These are phyloP conservation scores for Starmerella apis DNA, from an alignment of 805 yeast species.

Conservation along the genomic window DNA sequence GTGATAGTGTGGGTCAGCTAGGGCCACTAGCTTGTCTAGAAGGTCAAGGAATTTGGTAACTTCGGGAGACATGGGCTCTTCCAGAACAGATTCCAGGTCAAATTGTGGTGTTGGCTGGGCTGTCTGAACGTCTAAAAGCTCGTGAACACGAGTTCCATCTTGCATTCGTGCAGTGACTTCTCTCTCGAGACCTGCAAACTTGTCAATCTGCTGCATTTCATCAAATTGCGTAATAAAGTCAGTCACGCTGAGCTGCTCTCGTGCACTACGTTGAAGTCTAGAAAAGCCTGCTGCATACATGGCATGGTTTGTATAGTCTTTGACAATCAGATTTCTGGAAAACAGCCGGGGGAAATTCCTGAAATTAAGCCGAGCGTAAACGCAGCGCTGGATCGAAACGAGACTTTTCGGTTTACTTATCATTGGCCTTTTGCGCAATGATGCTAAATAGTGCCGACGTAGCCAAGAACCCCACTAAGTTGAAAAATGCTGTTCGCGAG, in stretches of 20 bases:
- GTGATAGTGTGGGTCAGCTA: not conserved
- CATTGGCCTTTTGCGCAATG: constrained; percentile 49
- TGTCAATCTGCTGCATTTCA: constrained; percentile 15
- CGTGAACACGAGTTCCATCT: constrained; percentile 15
- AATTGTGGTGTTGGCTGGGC: not conserved
- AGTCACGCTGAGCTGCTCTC: constrained; percentile 11
- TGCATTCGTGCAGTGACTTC: constrained; percentile 4
- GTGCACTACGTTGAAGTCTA: not conserved
- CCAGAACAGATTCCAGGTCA: not conserved
- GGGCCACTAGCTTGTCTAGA: constrained; percentile 19
- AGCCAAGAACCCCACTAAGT: constrained; percentile 68
- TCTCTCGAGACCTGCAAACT: not conserved
- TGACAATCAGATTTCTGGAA: not conserved
- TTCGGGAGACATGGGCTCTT: constrained; percentile 1
- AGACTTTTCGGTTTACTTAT: constrained; percentile 12
- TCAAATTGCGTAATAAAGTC: constrained; percentile 20
- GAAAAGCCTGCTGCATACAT: not conserved
- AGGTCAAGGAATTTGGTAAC: constrained; percentile 15
- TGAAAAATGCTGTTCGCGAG: constrained; percentile 55
- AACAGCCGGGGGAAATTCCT: too few species aligned
- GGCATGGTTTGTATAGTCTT: not conserved
- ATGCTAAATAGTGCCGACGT: constrained; percentile 72
- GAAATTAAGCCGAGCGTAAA: too few species aligned
- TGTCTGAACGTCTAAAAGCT: not conserved
- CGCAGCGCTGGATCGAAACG: too few species aligned